Evolutionary conservation across 345 rosid species (phyloP), one percentile per base, ranked within the genome.

Genomic region (Erucastrum elatum): DNA sequence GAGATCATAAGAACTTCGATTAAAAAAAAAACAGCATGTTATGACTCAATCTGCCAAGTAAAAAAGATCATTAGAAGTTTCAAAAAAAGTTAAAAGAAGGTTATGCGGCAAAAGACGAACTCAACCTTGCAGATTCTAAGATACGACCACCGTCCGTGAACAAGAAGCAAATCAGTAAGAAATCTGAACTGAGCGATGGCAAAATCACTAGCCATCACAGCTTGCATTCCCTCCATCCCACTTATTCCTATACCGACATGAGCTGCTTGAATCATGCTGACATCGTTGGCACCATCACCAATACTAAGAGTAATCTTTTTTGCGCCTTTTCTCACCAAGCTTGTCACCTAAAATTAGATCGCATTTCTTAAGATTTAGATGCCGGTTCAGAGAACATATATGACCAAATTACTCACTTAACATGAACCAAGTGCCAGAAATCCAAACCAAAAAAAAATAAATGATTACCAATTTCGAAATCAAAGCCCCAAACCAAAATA

Each of bases 201-300:
- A 87, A 93, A 93, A 84, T 95, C 99, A 88, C 99, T 95, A 56
- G 99, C 97, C 99, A 95, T 95, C 76, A 93, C 99, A 26, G 98
- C 99, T 87, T 95, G 98, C 98, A 93, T 93, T 75, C 99, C 98
- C 80, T 95, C 99, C 85, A 88, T 34, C 69, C 99, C 98, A 80
- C 99, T 95, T 76, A 95, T 95, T 70, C 99, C 99, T 74, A 95
- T 85, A 44, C 98, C 99, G 80, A 95, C 90, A 82, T 95, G 98
- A 76, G 99, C 98, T 34, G 98, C 99, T 86, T 95, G 99, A 81
- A 95, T 93, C 99, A 95, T 95, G 87, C 98, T 90, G 76, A 95
- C 99, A 82, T 93, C 99, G 76, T 95, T 95, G 66, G 99, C 99
- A 84, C 99, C 99, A 84, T 95, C 99, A 44, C 99, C 99, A 78